These are phyloP conservation scores for Aspergillus campestris DNA, from an alignment of 495 filamentous ascomycete genomes.

Conservation along the genomic window DNA sequence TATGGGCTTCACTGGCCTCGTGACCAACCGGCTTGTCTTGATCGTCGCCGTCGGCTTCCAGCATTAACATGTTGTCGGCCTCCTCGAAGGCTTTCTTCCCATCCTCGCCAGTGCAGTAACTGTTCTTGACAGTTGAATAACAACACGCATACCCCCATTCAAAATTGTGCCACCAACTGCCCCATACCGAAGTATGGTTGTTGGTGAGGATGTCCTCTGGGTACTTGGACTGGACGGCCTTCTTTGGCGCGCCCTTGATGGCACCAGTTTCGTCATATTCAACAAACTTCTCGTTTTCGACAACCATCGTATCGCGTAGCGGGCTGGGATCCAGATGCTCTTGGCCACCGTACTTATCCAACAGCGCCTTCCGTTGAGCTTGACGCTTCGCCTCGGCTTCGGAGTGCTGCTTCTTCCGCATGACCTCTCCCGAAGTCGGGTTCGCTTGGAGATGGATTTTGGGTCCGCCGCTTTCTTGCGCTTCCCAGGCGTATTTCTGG, in stretches of 20 bases:
- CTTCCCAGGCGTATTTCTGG: slow-evolving; percentile 88
- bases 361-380: slow-evolving; percentile 59
- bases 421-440: slow-evolving; percentile 81
- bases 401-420: slow-evolving; percentile 66
- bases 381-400: slow-evolving; percentile 61
- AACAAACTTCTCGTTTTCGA: slow-evolving; percentile 79
- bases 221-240: slow-evolving; percentile 76
- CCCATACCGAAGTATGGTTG: slow-evolving; percentile 91
- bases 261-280: slow-evolving; percentile 88
- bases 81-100: slow-evolving; percentile 68
- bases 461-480: slow-evolving; percentile 68
- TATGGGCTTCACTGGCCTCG: slow-evolving; percentile 14
- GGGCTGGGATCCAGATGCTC: slow-evolving; percentile 54
- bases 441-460: slow-evolving; percentile 91
- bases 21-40: slow-evolving; percentile 9
- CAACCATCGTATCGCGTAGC: slow-evolving; percentile 56
- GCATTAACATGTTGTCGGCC: slow-evolving; percentile 48
- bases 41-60: slow-evolving; percentile 30
- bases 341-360: slow-evolving; percentile 79
- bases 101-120: slow-evolving; percentile 89
- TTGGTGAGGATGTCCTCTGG: slow-evolving; percentile 77
- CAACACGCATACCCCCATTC: slow-evolving; percentile 98
- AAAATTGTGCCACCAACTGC: slow-evolving; percentile 95
- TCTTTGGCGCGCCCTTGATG: slow-evolving; percentile 80
- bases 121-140: slow-evolving; percentile 87